Evolutionary conservation across 148 eudicot genomes (phyloP), one percentile per base, ranked within the genome.

Genomic region (Limonium bicolor): DNA sequence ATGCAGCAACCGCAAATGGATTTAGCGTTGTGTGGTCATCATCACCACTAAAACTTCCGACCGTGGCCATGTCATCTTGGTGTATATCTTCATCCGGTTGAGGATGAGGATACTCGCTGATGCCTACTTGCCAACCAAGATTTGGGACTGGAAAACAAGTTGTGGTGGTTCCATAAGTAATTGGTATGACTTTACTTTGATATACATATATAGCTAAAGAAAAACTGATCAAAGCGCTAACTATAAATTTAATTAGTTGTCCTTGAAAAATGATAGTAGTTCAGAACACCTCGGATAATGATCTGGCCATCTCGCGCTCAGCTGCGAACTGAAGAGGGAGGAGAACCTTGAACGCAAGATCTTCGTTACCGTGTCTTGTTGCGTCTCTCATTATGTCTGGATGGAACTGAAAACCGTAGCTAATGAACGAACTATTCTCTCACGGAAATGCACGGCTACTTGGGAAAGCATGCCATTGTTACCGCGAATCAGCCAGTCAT

Each of bases 261-360:
- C 12, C 17, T 14, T 38, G 50, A 13, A 20, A 19, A 4, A 45
- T 28, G 6, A 36, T 29, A 41, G 14, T 28, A 44, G 36, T 20
- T 10, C 34, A n/a, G 46, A 16, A 17, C 66, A 85, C 99, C 95
- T 73, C 70, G 69, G 31, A 85, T 55, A 90, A 58, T 46, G 58
- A 58, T 44, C 95, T 76, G 13, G 82, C 95, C 41, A 90, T 80
- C 64, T 90, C 95, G 45, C 99, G 99, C 56, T 90, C 99, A 27
- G 93, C 95, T 12, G 99, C 93, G 65, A 90, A 47, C 55, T 90
- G 99, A 51, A 90, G 82, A 43, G 99, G 99, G 45, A 90, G 67
- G 72, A 80, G 99, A 63, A 84, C 74, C 43, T 80, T 80, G 55
- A 90, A 71, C 27, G 93, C 78, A 49, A 93, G 95, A 55, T 90